Evolutionary conservation across 208 protist species (phyloP).

Genomic region (Trichomonas gallinae): DNA sequence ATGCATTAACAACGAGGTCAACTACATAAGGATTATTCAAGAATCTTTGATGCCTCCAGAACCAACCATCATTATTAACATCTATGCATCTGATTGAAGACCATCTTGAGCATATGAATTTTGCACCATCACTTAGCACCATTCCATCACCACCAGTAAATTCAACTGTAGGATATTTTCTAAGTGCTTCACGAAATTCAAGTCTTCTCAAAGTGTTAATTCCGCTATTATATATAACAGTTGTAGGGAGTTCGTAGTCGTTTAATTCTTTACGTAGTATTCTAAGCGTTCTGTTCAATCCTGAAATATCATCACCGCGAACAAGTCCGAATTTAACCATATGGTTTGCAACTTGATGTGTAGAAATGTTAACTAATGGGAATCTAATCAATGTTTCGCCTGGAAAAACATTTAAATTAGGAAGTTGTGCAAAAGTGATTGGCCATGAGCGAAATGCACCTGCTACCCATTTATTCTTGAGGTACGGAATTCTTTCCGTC

Average conservation of each 20-base stretch:
- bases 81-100: not conserved
- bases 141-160: not conserved
- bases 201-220: not conserved
- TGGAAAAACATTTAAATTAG: not conserved
- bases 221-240: not conserved
- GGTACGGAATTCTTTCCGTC: not conserved
- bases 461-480: not conserved
- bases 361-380: not conserved
- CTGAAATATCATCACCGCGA: not conserved
- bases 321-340: not conserved
- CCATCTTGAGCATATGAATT: not conserved
- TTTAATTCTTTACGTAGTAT: not conserved
- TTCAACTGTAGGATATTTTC: not conserved
- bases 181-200: not conserved
- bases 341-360: not conserved
- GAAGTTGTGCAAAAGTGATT: not conserved
- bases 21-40: not conserved
- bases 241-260: not conserved
- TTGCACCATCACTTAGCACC: not conserved
- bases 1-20: not conserved
- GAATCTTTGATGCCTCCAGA: not conserved
- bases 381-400: not conserved
- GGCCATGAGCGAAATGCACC: not conserved
- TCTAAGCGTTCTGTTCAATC: not conserved
- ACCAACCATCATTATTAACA: not conserved